These are phyloP conservation scores for Salix caprea DNA, from an alignment of 345 rosid species.

Conservation along the genomic window DNA sequence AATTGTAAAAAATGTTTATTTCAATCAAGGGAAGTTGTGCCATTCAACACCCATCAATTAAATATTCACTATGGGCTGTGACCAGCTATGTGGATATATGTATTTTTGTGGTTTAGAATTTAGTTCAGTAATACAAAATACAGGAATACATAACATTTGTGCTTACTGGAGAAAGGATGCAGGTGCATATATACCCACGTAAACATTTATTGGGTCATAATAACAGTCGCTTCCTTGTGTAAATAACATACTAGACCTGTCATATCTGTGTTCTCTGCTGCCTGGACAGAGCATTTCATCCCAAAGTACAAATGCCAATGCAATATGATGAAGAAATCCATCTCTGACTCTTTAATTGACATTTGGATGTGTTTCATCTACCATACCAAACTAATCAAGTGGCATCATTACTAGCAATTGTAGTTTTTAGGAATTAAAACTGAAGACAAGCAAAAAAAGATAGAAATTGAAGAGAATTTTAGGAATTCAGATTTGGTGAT, in stretches of 20 bases:
- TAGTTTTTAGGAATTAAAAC: not conserved
- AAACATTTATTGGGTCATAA: not conserved
- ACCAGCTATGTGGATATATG: not conserved
- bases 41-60: not conserved
- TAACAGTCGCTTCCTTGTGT: not conserved
- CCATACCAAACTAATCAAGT: not conserved
- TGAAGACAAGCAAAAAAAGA: not conserved
- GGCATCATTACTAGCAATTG: not conserved
- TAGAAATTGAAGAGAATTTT: not conserved
- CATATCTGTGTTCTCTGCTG: not conserved
- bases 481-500: not conserved
- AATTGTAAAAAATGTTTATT: not conserved
- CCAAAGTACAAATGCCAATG: not conserved
- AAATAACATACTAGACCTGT: not conserved
- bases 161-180: not conserved
- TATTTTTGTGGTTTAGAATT: not conserved
- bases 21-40: not conserved
- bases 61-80: not conserved
- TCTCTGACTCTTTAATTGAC: not conserved
- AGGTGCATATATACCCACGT: not conserved
- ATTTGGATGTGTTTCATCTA: not conserved
- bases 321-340: not conserved
- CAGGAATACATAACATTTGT: not conserved
- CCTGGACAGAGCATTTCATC: not conserved
- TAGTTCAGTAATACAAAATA: not conserved